phyloP scores from a whole-genome alignment of 1,139 yeast genomes.

The Kodamaea ohmeri region DNA sequence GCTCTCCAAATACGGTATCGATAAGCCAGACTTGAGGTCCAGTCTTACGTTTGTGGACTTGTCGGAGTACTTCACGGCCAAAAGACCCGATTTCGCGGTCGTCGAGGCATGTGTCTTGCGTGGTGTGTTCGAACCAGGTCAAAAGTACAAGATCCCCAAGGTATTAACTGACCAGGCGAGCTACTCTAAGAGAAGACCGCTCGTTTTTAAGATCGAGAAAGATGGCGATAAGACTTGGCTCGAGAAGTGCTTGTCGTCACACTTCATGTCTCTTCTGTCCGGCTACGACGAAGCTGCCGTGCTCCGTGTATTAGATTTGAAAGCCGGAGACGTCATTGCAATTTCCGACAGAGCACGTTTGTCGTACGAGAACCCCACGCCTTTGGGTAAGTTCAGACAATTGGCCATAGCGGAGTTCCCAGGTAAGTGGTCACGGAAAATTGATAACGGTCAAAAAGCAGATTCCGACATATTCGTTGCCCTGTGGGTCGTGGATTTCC shows the following conservation, averaged over 20 bases:
- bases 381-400: slow-evolving; percentile 84
- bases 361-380: slow-evolving; percentile 91
- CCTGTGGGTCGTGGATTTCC: slow-evolving; percentile 87
- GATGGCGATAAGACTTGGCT: slow-evolving; percentile 47
- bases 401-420: slow-evolving; percentile 59
- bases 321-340: slow-evolving; percentile 73
- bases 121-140: slow-evolving; percentile 39
- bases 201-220: slow-evolving; percentile 46
- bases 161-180: slow-evolving; percentile 39
- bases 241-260: slow-evolving; percentile 29
- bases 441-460: slow-evolving; percentile 19
- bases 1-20: slow-evolving; percentile 76
- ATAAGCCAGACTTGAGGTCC: slow-evolving; percentile 88
- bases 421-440: slow-evolving; percentile 44
- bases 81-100: slow-evolving; percentile 51
- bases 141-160: slow-evolving; percentile 36
- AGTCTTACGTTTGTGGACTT: slow-evolving; percentile 51
- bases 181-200: slow-evolving; percentile 62
- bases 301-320: slow-evolving; percentile 35
- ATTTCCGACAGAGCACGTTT: slow-evolving; percentile 64
- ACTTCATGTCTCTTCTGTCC: slow-evolving; percentile 21
- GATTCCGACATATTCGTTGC: slow-evolving; percentile 61
- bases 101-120: slow-evolving; percentile 70
- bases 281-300: slow-evolving; percentile 25
- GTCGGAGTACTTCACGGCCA: slow-evolving; percentile 37